Evolutionary conservation across 192 early-diverging fungal genomes (phyloP).

Genomic region (Backusella circina): DNA sequence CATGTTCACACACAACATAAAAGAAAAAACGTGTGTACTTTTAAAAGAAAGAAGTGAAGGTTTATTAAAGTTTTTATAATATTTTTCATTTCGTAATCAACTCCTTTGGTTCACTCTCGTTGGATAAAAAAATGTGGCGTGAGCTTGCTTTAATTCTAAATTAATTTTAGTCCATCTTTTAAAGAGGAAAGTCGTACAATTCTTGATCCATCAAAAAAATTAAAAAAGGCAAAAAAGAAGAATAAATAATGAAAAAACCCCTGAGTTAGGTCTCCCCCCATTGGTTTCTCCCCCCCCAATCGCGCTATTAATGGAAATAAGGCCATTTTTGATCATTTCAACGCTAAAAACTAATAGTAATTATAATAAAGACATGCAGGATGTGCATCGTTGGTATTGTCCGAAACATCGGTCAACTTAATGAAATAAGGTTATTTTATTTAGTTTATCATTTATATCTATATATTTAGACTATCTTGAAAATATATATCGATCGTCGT

Average conservation of each 20-base stretch:
- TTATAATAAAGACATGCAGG: neutral
- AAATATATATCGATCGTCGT: neutral
- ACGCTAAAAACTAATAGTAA: neutral
- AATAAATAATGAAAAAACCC: neutral
- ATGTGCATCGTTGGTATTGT: neutral
- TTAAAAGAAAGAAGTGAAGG: neutral
- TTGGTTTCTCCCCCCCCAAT: neutral
- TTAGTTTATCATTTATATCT: neutral
- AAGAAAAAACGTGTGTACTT: neutral
- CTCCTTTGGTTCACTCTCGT: neutral
- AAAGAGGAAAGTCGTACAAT: neutral
- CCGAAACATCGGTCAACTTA: neutral
- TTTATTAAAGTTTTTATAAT: neutral
- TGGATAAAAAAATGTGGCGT: constrained; percentile 15
- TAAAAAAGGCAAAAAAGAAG: neutral
- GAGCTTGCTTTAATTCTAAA: constrained; percentile 10
- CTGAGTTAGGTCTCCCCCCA: neutral
- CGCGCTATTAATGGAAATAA: constrained; percentile 3
- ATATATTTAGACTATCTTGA: neutral
- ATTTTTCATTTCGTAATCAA: neutral
- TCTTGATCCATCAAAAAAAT: constrained; percentile 5
- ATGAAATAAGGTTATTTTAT: neutral
- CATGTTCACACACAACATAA: neutral
- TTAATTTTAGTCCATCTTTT: neutral
- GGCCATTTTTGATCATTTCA: neutral